Evolutionary conservation across 202 grass and related monocot genomes (phyloP).

Genomic region (Schoenoplectus triqueter): DNA sequence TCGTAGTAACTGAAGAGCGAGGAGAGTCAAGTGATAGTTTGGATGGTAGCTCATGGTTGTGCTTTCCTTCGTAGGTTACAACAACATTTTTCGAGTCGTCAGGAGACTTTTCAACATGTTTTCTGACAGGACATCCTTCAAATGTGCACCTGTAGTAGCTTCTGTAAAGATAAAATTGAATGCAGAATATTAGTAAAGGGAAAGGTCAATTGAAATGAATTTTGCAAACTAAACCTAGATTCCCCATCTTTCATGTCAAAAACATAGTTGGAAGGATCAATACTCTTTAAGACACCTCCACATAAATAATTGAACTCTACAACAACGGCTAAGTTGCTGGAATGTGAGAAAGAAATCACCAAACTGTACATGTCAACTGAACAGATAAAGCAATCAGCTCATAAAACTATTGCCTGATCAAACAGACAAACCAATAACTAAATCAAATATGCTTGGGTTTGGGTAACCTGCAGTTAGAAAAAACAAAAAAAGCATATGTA

Average conservation of each 20-base stretch:
- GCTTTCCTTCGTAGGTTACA: constrained; percentile 97
- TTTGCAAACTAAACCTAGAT: background rate
- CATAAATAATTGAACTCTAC: background rate
- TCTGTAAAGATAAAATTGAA: constrained; percentile 49
- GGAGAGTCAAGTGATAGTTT: constrained; percentile 38
- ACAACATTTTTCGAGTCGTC: constrained; percentile 80
- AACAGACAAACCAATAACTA: background rate
- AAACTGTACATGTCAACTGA: background rate
- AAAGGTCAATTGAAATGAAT: background rate
- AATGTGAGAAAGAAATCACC: background rate
- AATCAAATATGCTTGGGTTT: constrained; percentile 3
- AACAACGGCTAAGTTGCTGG: background rate
- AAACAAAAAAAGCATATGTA: background rate
- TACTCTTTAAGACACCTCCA: background rate
- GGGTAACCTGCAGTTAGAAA: background rate
- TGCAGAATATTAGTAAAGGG: background rate
- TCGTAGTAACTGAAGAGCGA: constrained; percentile 41
- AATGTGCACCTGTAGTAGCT: constrained; percentile 97
- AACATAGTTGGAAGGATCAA: background rate
- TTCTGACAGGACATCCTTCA: constrained; percentile 95
- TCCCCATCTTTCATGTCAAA: background rate
- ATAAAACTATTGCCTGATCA: background rate
- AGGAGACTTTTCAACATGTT: constrained; percentile 90
- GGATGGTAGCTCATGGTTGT: constrained; percentile 75
- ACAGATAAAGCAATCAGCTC: background rate